Percentiles rank a stretch among this genome's conserved stretches.
Conservation (phyloP, 2,329 filamentous ascomycete genomes). For the Emmonsiellopsis sp. region DNA sequence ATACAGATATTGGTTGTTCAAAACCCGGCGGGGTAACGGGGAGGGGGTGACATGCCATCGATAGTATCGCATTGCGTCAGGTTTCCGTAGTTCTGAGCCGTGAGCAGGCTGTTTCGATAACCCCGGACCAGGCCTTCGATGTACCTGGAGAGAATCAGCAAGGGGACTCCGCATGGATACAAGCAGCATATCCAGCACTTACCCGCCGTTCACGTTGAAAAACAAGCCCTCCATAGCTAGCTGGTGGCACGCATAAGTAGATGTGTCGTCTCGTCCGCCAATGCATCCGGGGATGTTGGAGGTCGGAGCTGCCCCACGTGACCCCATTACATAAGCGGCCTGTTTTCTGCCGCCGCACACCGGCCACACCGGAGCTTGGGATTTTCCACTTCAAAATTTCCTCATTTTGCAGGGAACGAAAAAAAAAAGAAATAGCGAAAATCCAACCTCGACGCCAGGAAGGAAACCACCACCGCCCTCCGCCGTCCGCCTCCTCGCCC, state of each 20-base stretch:
- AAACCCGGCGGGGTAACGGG: neutral
- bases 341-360: conserved; percentile 3
- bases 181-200: conserved; percentile 22
- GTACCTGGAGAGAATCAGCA: conserved; percentile 51
- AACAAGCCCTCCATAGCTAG: conserved; percentile 74
- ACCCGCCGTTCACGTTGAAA: conserved; percentile 93
- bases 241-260: neutral
- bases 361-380: conserved; percentile 21
- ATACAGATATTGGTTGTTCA: neutral
- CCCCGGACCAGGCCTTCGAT: conserved; percentile 95
- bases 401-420: conserved; percentile 4
- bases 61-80: conserved; percentile 96
- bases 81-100: conserved; percentile 83
- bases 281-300: no score
- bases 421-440: conserved; percentile 16
- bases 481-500: neutral
- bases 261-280: neutral
- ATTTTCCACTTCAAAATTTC: conserved; percentile 28
- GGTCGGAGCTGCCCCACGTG: neutral
- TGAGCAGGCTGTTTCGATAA: conserved; percentile 90
- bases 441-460: conserved; percentile 8
- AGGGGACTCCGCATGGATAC: neutral
- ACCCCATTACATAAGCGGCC: neutral
- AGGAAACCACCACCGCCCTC: neutral
- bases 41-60: conserved; percentile 55